These are phyloP conservation scores for Mycogone perniciosa DNA, from an alignment of 2,329 filamentous ascomycete species.

Conservation along the genomic window DNA sequence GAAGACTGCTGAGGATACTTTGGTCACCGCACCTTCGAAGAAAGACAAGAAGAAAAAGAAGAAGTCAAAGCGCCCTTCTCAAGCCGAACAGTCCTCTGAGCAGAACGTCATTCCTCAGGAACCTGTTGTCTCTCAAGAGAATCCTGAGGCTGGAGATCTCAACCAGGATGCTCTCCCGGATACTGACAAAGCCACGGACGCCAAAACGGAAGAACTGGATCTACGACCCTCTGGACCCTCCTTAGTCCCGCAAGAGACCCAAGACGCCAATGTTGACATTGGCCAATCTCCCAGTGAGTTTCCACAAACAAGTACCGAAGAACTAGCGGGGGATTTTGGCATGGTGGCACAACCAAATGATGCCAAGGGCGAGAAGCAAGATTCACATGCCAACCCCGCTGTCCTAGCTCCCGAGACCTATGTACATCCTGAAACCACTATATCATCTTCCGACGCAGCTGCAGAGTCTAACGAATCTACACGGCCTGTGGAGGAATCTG, in stretches of 20 bases:
- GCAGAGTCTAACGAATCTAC: not conserved
- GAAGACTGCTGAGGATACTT: conserved; percentile 5
- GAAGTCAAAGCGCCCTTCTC: conserved; percentile 7
- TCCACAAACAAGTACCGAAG: not conserved
- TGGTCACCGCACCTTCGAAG: conserved; percentile 15
- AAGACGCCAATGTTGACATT: not conserved
- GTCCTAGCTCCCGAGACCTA: too few relatives aligned
- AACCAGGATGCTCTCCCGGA: not conserved
- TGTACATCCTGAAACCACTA: not conserved
- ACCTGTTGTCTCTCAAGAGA: conserved; percentile 5
- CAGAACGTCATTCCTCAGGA: conserved; percentile 7
- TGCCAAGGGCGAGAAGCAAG: not conserved
- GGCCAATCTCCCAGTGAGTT: not conserved
- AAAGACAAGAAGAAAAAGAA: conserved; percentile 28
- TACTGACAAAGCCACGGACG: not conserved
- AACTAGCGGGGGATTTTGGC: not conserved
- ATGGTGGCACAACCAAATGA: not conserved
- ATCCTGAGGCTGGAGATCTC: not conserved
- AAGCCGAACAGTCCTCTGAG: conserved; percentile 6
- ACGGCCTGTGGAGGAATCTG: not conserved
- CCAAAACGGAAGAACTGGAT: not conserved
- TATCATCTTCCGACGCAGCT: not conserved
- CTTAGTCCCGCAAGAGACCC: not conserved
- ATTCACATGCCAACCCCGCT: too few relatives aligned
- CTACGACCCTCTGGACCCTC: not conserved